Evolutionary conservation across 1,284 basidiomycete genomes (phyloP).

Genomic region (Boletus semigastroideus): DNA sequence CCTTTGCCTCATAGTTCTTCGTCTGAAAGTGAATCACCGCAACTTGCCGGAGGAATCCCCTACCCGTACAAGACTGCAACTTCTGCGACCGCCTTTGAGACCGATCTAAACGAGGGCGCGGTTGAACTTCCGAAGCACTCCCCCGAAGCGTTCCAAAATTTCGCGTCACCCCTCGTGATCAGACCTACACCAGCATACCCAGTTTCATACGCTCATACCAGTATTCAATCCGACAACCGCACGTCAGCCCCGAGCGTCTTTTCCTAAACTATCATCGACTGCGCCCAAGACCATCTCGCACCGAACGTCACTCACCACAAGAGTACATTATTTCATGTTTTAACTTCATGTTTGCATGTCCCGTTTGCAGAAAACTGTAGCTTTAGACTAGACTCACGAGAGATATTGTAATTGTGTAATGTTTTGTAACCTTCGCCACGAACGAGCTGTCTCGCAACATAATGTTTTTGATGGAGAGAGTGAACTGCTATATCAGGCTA

Average conservation of each 20-base stretch:
- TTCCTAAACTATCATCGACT: constrained; percentile 7
- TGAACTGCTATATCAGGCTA: too few relatives aligned
- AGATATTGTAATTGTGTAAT: constrained; percentile 6
- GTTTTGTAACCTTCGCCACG: constrained; percentile 10
- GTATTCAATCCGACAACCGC: constrained; percentile 6
- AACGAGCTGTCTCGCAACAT: background rate
- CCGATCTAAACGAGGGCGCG: background rate
- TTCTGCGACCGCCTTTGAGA: background rate
- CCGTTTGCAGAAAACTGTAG: constrained; percentile 19
- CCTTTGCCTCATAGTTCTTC: constrained; percentile 4
- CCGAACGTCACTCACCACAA: background rate
- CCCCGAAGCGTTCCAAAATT: constrained; percentile 11
- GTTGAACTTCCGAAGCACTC: background rate
- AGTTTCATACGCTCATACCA: constrained; percentile 23
- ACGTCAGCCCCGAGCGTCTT: background rate
- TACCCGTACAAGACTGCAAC: constrained; percentile 5
- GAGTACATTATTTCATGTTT: constrained; percentile 13
- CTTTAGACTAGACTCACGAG: background rate
- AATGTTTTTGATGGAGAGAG: too few relatives aligned
- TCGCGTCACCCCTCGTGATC: constrained; percentile 22
- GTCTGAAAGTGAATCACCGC: constrained; percentile 15
- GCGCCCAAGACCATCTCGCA: background rate
- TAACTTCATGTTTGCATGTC: constrained; percentile 5
- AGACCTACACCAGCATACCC: constrained; percentile 32
- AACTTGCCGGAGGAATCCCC: constrained; percentile 9